Percentiles rank a stretch among this genome's conserved stretches.
Conservation (phyloP, 2,329 filamentous ascomycete genomes). For the Diaporthe citriasiana region DNA sequence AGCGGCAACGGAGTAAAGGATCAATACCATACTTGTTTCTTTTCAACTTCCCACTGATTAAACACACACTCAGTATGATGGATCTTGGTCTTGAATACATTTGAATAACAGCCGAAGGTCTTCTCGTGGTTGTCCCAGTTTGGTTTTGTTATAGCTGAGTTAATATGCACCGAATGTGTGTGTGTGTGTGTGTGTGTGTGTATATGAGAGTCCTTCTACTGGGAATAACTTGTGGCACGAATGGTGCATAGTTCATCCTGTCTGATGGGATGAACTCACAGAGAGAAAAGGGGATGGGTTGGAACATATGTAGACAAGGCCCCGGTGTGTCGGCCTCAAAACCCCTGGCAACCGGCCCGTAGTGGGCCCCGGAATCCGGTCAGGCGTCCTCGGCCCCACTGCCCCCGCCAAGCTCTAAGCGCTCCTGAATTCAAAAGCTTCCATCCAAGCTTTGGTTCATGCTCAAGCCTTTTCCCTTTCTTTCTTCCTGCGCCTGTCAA, state of each 20-base stretch:
- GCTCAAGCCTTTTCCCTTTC: neutral
- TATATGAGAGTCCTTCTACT: neutral
- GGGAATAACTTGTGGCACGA: neutral
- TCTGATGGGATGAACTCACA: neutral
- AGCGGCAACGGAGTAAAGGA: slow-evolving; percentile 24
- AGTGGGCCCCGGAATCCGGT: neutral
- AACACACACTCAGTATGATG: too few relatives aligned
- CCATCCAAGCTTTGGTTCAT: neutral
- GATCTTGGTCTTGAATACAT: neutral
- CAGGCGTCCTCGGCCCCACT: slow-evolving; percentile 9
- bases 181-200: too few relatives aligned
- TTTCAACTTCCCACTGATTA: neutral
- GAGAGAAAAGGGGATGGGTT: neutral
- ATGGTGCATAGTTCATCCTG: neutral
- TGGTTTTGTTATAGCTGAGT: too few relatives aligned
- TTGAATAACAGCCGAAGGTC: neutral
- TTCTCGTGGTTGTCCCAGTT: too few relatives aligned
- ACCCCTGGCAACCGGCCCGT: neutral
- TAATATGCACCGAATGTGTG: too few relatives aligned
- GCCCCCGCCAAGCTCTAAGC: neutral
- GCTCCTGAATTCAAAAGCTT: neutral
- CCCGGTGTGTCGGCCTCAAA: neutral
- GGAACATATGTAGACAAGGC: neutral
- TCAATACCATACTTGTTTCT: neutral
- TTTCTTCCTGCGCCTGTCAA: neutral